phyloP scores from a whole-genome alignment of 768 basidiomycete genomes.

The Pleurotus tuber-regium region DNA sequence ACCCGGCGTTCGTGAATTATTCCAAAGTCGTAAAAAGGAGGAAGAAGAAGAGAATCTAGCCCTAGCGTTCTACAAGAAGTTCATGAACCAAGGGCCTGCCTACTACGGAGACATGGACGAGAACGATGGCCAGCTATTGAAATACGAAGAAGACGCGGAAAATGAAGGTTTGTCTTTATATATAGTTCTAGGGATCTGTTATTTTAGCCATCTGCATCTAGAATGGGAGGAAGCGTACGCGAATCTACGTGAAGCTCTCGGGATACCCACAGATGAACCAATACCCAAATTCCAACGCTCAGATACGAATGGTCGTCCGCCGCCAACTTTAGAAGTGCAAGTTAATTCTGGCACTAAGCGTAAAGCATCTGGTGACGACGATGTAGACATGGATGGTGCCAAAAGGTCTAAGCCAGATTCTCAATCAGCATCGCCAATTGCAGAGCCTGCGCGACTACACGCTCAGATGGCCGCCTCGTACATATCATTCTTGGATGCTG shows the following conservation, averaged over 20 bases:
- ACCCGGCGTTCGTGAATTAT: conserved; percentile 94
- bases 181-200: background rate
- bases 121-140: conserved; percentile 58
- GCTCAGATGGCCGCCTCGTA: conserved; percentile 64
- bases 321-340: conserved; percentile 21
- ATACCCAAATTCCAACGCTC: conserved; percentile 51
- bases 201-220: conserved; percentile 27
- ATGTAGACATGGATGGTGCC: conserved; percentile 37
- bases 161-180: conserved; percentile 55
- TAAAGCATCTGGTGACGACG: conserved; percentile 47
- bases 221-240: conserved; percentile 66
- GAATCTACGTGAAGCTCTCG: conserved; percentile 52
- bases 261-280: conserved; percentile 48
- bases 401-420: conserved; percentile 28
- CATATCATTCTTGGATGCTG: conserved; percentile 73
- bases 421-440: conserved; percentile 21
- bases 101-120: conserved; percentile 96
- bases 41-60: conserved; percentile 87
- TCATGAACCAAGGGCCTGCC: conserved; percentile 78
- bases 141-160: conserved; percentile 71
- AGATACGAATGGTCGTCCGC: conserved; percentile 16
- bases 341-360: conserved; percentile 39
- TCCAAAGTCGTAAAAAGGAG: conserved; percentile 80
- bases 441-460: conserved; percentile 32
- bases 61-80: conserved; percentile 79